Conservation (phyloP, 2,329 filamentous ascomycete species). For the Byssothecium circinans region DNA sequence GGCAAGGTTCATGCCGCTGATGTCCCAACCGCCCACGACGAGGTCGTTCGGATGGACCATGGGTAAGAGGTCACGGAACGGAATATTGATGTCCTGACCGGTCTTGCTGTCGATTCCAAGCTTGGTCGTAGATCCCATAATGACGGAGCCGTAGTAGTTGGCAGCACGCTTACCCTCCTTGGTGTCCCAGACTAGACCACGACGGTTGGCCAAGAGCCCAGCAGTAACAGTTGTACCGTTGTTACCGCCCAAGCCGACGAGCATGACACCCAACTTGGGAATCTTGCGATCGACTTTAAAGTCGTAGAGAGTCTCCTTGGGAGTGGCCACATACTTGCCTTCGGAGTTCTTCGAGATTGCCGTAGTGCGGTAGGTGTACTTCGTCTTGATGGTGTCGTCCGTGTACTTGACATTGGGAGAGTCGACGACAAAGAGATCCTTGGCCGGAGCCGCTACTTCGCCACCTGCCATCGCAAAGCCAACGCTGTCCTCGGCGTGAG, state of each 20-base stretch:
- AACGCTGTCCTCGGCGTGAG: slow-evolving; percentile 75
- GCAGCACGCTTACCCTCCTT: slow-evolving; percentile 81
- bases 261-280: slow-evolving; percentile 93
- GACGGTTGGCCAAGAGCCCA: slow-evolving; percentile 94
- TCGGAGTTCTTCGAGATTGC: slow-evolving; percentile 70
- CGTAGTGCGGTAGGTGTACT: slow-evolving; percentile 96
- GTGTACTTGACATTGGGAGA: slow-evolving; percentile 94
- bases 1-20: slow-evolving; percentile 85
- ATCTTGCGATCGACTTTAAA: slow-evolving; percentile 97
- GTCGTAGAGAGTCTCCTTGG: slow-evolving; percentile 88
- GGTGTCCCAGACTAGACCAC: slow-evolving; percentile 85
- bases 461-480: slow-evolving; percentile 58
- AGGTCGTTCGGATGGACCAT: slow-evolving; percentile 98
- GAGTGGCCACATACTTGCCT: slow-evolving; percentile 80
- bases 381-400: slow-evolving; percentile 83
- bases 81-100: slow-evolving; percentile 88
- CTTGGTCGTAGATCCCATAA: slow-evolving; percentile 98
- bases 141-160: slow-evolving; percentile 97
- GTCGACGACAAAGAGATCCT: slow-evolving; percentile 78
- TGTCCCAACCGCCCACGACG: slow-evolving; percentile 95
- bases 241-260: slow-evolving; percentile 97
- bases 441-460: slow-evolving; percentile 47
- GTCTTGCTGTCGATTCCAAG: slow-evolving; percentile 85
- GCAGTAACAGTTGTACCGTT: slow-evolving; percentile 97
- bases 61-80: slow-evolving; percentile 89